Percentiles rank a stretch among this genome's conserved stretches.
These are phyloP conservation scores for Austroboletus niveus DNA, from an alignment of 1,284 basidiomycete genomes.

Conservation along the genomic window DNA sequence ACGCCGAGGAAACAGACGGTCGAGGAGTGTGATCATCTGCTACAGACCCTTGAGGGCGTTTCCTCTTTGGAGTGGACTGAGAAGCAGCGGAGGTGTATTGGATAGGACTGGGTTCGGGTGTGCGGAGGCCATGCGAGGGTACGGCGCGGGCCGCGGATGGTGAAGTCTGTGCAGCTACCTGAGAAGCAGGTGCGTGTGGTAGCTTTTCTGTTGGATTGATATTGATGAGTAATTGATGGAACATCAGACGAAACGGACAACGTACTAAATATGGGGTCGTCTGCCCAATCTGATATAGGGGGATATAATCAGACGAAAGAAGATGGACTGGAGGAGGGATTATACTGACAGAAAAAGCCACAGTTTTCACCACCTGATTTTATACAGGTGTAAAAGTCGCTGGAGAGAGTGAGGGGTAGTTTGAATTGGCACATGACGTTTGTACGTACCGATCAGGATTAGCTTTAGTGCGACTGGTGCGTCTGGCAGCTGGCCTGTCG, in stretches of 20 bases:
- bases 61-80: conserved; percentile 7
- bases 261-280: conserved; percentile 28
- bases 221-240: neutral
- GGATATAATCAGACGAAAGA: neutral
- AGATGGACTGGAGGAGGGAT: neutral
- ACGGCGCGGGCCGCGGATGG: neutral
- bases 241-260: neutral
- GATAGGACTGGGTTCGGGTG: neutral
- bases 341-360: conserved; percentile 37
- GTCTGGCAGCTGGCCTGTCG: conserved; percentile 19
- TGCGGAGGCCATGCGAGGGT: neutral
- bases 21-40: too few species aligned
- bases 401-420: conserved; percentile 6
- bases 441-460: conserved; percentile 35
- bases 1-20: neutral
- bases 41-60: neutral
- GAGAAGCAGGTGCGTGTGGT: neutral
- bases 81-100: neutral
- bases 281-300: conserved; percentile 37
- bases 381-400: conserved; percentile 36
- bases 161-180: neutral
- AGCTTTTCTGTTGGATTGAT: neutral
- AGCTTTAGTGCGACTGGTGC: conserved; percentile 25
- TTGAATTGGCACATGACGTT: neutral
- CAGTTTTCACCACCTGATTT: conserved; percentile 26